Percentiles rank a stretch among this genome's conserved stretches.
Evolutionary conservation across 495 filamentous ascomycete genomes (phyloP).

Genomic region (Diplogelasinospora grovesii): DNA sequence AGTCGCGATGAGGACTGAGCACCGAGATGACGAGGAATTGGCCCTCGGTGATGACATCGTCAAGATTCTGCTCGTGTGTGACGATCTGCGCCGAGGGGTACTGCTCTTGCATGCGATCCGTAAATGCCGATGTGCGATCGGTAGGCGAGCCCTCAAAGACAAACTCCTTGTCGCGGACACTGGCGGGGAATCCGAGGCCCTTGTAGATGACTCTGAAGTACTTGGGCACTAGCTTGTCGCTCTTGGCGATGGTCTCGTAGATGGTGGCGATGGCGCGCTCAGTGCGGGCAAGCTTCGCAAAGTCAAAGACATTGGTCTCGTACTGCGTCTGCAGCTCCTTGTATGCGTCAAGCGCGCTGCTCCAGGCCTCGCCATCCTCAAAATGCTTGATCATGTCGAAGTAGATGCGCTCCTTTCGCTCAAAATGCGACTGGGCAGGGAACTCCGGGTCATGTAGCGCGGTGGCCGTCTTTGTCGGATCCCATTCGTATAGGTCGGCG

Average conservation of each 20-base stretch:
- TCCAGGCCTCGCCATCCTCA: slow-evolving; percentile 89
- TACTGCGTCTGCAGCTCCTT: slow-evolving; percentile 87
- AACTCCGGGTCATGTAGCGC: slow-evolving; percentile 66
- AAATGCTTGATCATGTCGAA: slow-evolving; percentile 92
- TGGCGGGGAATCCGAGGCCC: slow-evolving; percentile 80
- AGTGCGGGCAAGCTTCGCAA: slow-evolving; percentile 79
- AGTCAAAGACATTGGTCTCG: slow-evolving; percentile 82
- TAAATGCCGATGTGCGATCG: slow-evolving; percentile 75
- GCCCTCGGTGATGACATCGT: slow-evolving; percentile 81
- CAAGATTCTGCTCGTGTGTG: slow-evolving; percentile 57
- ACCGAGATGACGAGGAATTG: slow-evolving; percentile 84
- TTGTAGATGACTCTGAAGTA: slow-evolving; percentile 92
- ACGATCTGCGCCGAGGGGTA: slow-evolving; percentile 84
- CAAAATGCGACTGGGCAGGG: slow-evolving; percentile 81
- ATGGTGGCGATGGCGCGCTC: slow-evolving; percentile 91
- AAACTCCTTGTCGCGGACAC: slow-evolving; percentile 82
- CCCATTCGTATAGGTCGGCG: slow-evolving; percentile 91
- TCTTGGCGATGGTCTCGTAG: slow-evolving; percentile 78
- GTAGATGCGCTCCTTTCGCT: slow-evolving; percentile 86
- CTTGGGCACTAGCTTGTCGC: slow-evolving; percentile 66
- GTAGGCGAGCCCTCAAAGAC: slow-evolving; percentile 76
- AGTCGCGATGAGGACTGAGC: slow-evolving; percentile 74
- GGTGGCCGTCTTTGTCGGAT: slow-evolving; percentile 59
- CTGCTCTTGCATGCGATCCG: slow-evolving; percentile 86
- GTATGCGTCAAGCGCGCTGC: slow-evolving; percentile 82